Evolutionary conservation across 2,329 filamentous ascomycete species (phyloP), one percentile per base, ranked within the genome.

Genomic region (Sordariomycetes sp.): DNA sequence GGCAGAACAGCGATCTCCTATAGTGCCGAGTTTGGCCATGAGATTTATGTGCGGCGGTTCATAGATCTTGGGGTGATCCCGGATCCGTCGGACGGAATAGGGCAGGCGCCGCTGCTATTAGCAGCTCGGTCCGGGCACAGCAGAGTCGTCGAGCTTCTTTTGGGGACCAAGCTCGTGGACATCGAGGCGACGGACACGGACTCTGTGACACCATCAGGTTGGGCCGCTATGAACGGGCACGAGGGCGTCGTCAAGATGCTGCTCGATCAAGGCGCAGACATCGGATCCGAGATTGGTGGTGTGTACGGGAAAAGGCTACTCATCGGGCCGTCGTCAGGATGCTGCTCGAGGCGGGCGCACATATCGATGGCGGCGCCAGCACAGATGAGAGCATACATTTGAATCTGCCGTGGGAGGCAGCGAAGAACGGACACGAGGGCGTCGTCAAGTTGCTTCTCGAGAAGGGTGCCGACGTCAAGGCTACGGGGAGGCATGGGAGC

Each of bases 341-440:
- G 48, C 59, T 63, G 28, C 53, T 63, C 20, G 59, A 54, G 13
- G 62, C 59, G 7, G 60, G 60, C 15, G 61, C 61, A 10, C 57
- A 59, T 8, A 54, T 64, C 24, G 60, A 63, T 2, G 60, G 61
- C 34, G 28, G 28, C 28, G 28, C 28, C 4, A 8, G 8, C 4
- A 8, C 8, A 60, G 54, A 39, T 60, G 61, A 35, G 52, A 56
- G 1, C 56, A 62, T 53, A 60, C 61, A 32, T 57, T 32, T 32
- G 8, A 32, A 32, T 3, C 28, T 32, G 51, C 25, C n/a, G 17
- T 7, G 51, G n/a, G n/a, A n/a, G n/a, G n/a, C n/a, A n/a, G n/a
- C n/a, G n/a, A n/a, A n/a, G n/a, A 50, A 54, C 25, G 62, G 63
- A 2, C 60, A 63, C 34, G 22, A 55, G 13, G 48, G 51, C 10